phyloP scores from a whole-genome alignment of 148 eudicot species.

The Fagopyrum tataricum region DNA sequence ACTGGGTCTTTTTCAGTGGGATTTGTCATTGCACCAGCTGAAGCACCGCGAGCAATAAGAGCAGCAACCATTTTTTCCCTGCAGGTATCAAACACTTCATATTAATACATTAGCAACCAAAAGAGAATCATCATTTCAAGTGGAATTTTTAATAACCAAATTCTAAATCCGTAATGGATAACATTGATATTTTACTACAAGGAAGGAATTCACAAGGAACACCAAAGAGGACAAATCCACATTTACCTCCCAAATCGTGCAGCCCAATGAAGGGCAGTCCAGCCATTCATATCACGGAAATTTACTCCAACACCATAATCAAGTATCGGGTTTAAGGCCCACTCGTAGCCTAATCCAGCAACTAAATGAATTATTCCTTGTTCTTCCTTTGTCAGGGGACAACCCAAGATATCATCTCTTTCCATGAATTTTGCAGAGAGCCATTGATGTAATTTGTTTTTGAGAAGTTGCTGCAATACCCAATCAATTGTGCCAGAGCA shows the following conservation, averaged over 20 bases:
- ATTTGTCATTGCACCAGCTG: constrained; percentile 81
- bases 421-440: constrained; percentile 39
- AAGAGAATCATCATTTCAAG: not conserved
- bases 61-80: constrained; percentile 94
- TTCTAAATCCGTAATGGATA: not conserved
- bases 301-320: constrained; percentile 68
- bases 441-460: constrained; percentile 78
- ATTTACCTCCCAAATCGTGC: constrained; percentile 87
- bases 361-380: constrained; percentile 92
- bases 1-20: constrained; percentile 63
- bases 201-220: not conserved
- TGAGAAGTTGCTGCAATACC: constrained; percentile 76
- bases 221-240: not conserved
- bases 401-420: constrained; percentile 19
- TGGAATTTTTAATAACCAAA: not conserved
- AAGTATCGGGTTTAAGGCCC: constrained; percentile 81
- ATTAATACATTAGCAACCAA: not conserved
- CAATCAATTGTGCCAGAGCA: constrained; percentile 47
- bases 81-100: not conserved
- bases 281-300: constrained; percentile 88
- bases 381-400: constrained; percentile 71
- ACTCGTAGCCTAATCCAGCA: constrained; percentile 82
- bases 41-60: constrained; percentile 84
- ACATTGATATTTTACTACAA: not conserved
- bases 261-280: constrained; percentile 99